These are phyloP conservation scores for Phytophthora rubi DNA, from an alignment of 352 stramenopile genomes.

Conservation along the genomic window DNA sequence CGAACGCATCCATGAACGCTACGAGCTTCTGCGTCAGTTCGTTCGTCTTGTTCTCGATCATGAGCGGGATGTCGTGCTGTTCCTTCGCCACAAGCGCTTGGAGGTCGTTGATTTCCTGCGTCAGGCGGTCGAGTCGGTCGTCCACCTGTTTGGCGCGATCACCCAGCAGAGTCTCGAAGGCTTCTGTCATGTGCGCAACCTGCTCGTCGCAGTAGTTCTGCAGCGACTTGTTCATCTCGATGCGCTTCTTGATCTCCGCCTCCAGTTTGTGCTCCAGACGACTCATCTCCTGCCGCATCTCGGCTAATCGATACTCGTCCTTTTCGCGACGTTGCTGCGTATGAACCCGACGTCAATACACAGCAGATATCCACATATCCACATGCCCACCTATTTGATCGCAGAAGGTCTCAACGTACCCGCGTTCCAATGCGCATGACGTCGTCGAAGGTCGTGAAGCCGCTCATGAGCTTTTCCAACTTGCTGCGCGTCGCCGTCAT, in stretches of 20 bases:
- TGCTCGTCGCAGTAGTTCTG: conserved; percentile 92
- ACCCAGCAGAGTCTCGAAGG: conserved; percentile 83
- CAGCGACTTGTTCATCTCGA: conserved; percentile 94
- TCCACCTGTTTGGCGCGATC: conserved; percentile 80
- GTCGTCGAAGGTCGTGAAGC: conserved; percentile 88
- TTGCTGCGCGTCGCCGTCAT: conserved; percentile 83
- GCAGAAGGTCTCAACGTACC: conserved; percentile 25
- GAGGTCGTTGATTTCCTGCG: conserved; percentile 83
- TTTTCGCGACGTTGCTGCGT: conserved; percentile 89
- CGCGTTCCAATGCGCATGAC: conserved; percentile 87
- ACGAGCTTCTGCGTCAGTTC: conserved; percentile 91
- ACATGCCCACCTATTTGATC: too few relatives aligned
- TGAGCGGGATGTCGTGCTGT: conserved; percentile 87
- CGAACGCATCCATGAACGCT: conserved; percentile 90
- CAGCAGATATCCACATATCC: neutral
- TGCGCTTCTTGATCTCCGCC: conserved; percentile 93
- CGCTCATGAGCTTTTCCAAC: conserved; percentile 85
- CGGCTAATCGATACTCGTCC: conserved; percentile 92
- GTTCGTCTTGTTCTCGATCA: conserved; percentile 90
- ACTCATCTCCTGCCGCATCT: conserved; percentile 93
- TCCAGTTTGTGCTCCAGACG: conserved; percentile 92
- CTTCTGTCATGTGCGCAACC: conserved; percentile 82
- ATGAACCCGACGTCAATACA: neutral
- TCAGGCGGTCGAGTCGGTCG: conserved; percentile 69
- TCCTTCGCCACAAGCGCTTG: conserved; percentile 86